Evolutionary conservation across 208 protist species (phyloP).

Genomic region (Leishmania gerbilli): DNA sequence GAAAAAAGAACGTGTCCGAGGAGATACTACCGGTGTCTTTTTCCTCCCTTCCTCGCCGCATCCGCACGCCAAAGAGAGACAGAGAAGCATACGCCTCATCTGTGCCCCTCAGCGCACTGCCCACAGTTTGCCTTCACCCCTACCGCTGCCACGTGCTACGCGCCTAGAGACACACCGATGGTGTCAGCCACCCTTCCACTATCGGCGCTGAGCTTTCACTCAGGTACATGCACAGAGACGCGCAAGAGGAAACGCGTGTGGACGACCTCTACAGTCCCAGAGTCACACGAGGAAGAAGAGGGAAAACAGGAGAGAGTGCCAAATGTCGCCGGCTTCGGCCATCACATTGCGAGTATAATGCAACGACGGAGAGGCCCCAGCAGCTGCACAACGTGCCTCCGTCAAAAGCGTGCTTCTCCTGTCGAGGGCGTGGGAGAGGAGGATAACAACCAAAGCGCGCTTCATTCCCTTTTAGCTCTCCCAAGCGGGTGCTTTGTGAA

Average conservation of each 20-base stretch:
- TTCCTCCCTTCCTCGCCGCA: background rate
- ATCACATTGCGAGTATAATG: background rate
- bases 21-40: background rate
- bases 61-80: background rate
- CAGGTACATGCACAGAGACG: background rate
- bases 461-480: conserved; percentile 3
- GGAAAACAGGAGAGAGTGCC: background rate
- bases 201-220: background rate
- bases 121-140: background rate
- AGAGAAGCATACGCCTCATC: background rate
- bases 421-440: background rate
- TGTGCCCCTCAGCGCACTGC: background rate
- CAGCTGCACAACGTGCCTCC: background rate
- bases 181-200: background rate
- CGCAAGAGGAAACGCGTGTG: background rate
- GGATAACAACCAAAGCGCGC: background rate
- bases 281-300: background rate
- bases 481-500: conserved; percentile 21
- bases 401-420: conserved; percentile 7
- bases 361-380: background rate
- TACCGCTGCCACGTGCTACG: background rate
- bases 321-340: background rate
- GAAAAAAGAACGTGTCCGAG: background rate
- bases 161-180: background rate
- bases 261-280: background rate